Base-by-base conservation (phyloP, 805 yeast genomes). In the Kregervanrija fluxuum region DNA sequence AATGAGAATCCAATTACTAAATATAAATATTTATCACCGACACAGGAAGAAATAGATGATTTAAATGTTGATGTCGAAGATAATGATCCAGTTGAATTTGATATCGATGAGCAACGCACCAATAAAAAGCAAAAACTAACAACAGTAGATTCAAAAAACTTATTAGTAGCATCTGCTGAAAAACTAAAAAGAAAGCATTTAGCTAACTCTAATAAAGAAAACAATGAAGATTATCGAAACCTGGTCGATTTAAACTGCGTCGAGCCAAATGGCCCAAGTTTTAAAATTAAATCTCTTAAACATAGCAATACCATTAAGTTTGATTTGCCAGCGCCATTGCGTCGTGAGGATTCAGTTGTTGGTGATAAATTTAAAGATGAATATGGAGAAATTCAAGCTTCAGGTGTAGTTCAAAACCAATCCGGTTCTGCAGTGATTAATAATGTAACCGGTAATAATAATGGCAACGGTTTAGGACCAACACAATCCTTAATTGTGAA, bases 391-490 rank as follows among this genome's bases (percentile, higher is more conserved):
- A 70, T 79, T 42, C 74, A 74, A 34, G 86, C 85, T 3, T 75
- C 83, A 2, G 86, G 86, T 10, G 72, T 30, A 47, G 60, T 52
- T 33, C 64, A 52, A 42, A 55, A 55, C 13, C 55, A 71, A 65
- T 52, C 75, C 62, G 56, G 62, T 41, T 56, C 66, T 42, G 41
- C 60, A 6, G 28, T 22, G 8, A 22, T 22, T 22, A 22, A 22
- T 11, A 71, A 70, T 3, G 45, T 45, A 12, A 38, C 37, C 13
- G 43, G 51, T 17, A 51, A 42, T 11, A 73, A 70, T 2, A 65
- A 61, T 11, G 76, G 76, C 11, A 80, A 80, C 56, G 85, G 86
- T 0, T 59, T 79, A 33, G 84, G 81, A 0, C 82, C 86, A 3
- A 67, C 75, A 17, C 71, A 72, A 32, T 74, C 85, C 2, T 74